Evolutionary conservation across 1,139 yeast species (phyloP).

Genomic region (Arxiozyma slooffiae): DNA sequence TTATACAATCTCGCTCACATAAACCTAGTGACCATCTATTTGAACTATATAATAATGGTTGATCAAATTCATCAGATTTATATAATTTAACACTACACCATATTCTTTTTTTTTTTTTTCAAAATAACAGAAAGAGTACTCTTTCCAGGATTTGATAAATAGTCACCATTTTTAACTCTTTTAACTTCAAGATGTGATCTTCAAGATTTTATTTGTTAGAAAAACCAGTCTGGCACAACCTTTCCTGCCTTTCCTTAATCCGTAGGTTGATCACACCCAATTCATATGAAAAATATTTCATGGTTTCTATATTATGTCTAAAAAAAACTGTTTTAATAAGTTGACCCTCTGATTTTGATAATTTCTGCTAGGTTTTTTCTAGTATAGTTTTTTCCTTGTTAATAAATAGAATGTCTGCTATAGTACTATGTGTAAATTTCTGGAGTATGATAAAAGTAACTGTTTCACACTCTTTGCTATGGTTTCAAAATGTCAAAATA

Average conservation of each 20-base stretch:
- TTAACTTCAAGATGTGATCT: neutral
- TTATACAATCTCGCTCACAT: slow-evolving; percentile 35
- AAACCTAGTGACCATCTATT: slow-evolving; percentile 34
- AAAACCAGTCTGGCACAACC: neutral
- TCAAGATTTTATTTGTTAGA: neutral
- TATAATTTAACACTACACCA: slow-evolving; percentile 11
- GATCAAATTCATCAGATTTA: slow-evolving; percentile 54
- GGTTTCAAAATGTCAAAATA: too few relatives aligned
- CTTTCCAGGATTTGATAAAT: neutral
- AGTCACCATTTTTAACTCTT: neutral
- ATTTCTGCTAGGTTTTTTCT: too few relatives aligned
- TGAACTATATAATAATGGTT: slow-evolving; percentile 56
- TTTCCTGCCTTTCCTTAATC: neutral
- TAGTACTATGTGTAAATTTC: too few relatives aligned
- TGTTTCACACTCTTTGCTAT: too few relatives aligned
- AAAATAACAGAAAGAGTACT: neutral
- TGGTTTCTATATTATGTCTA: too few relatives aligned
- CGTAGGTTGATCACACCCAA: too few relatives aligned
- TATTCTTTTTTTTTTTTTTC: neutral
- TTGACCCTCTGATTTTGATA: too few relatives aligned
- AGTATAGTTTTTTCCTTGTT: too few relatives aligned
- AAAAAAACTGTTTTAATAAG: too few relatives aligned
- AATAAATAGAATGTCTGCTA: too few relatives aligned
- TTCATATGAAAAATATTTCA: slow-evolving; percentile 30
- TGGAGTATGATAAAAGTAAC: too few relatives aligned